These are phyloP conservation scores for Diaporthe sp. DNA, from an alignment of 2,329 filamentous ascomycete genomes.

Conservation along the genomic window DNA sequence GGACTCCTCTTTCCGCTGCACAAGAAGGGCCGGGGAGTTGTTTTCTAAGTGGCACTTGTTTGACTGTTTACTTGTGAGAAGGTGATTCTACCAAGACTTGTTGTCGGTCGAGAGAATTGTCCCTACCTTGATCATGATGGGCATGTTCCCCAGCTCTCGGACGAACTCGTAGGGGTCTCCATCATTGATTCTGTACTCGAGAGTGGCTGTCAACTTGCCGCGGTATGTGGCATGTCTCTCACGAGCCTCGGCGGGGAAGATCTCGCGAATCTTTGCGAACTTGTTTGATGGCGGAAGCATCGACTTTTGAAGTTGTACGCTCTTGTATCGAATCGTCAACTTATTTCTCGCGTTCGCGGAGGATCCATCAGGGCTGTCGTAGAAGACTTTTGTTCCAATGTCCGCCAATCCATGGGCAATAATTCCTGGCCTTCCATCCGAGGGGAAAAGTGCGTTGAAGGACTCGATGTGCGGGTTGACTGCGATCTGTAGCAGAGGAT, in stretches of 20 bases:
- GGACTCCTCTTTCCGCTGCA: conserved; percentile 91
- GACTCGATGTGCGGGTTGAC: conserved; percentile 94
- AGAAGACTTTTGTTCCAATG: conserved; percentile 88
- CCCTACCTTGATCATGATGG: conserved; percentile 90
- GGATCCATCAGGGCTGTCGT: conserved; percentile 82
- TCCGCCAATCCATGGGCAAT: conserved; percentile 84
- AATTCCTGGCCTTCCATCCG: conserved; percentile 69
- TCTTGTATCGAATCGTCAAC: conserved; percentile 82
- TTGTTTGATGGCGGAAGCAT: conserved; percentile 86
- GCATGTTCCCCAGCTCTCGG: conserved; percentile 88
- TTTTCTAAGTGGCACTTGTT: conserved; percentile 92
- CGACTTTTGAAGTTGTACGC: conserved; percentile 86
- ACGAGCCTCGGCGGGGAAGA: conserved; percentile 92
- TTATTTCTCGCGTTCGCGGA: conserved; percentile 75
- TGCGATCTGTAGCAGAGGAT: conserved; percentile 87
- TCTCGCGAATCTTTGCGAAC: conserved; percentile 83
- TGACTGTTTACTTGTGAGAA: conserved; percentile 64
- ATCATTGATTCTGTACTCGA: conserved; percentile 90
- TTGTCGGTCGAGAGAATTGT: conserved; percentile 33
- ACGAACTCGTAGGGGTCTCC: conserved; percentile 86
- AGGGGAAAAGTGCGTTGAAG: conserved; percentile 90
- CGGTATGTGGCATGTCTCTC: conserved; percentile 94
- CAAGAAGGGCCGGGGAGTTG: conserved; percentile 84
- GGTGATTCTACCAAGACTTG: conserved; percentile 42
- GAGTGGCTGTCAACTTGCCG: conserved; percentile 83